phyloP scores from a whole-genome alignment of 2,329 filamentous ascomycete species.

The Neofusicoccum laricinum region DNA sequence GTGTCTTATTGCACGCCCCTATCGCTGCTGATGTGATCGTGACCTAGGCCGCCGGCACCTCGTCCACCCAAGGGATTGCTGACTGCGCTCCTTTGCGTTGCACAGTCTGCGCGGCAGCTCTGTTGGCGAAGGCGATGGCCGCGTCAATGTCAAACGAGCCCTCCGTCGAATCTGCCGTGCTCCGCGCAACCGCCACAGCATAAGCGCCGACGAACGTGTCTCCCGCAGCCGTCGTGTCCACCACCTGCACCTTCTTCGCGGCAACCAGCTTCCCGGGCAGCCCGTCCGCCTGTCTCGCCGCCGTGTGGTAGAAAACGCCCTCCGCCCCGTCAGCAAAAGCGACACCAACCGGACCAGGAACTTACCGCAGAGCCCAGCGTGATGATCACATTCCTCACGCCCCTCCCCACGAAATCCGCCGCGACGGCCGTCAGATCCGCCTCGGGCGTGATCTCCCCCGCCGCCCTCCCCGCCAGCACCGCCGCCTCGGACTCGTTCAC shows the following conservation, averaged over 20 bases:
- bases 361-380: conserved; percentile 77
- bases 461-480: conserved; percentile 58
- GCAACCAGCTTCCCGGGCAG: conserved; percentile 48
- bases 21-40: no score
- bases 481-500: conserved; percentile 89
- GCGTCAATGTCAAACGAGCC: conserved; percentile 51
- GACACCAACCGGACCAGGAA: not conserved
- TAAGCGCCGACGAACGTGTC: conserved; percentile 94
- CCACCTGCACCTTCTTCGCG: conserved; percentile 70
- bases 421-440: conserved; percentile 45
- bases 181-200: conserved; percentile 65
- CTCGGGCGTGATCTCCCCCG: conserved; percentile 30
- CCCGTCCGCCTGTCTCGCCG: conserved; percentile 42
- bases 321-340: conserved; percentile 23
- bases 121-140: conserved; percentile 60
- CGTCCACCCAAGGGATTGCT: conserved; percentile 64
- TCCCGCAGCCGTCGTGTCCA: conserved; percentile 91
- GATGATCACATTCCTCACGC: conserved; percentile 75
- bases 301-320: conserved; percentile 44
- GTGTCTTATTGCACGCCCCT: no score
- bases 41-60: conserved; percentile 36
- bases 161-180: not conserved
- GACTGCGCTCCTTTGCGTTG: conserved; percentile 63
- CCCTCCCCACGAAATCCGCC: conserved; percentile 61
- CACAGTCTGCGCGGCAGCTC: conserved; percentile 64